A percentile compares a stretch with the other conserved stretches of the same genome.
phyloP scores from a whole-genome alignment of 192 early-diverging fungal species.

The Linnemannia elongata region DNA sequence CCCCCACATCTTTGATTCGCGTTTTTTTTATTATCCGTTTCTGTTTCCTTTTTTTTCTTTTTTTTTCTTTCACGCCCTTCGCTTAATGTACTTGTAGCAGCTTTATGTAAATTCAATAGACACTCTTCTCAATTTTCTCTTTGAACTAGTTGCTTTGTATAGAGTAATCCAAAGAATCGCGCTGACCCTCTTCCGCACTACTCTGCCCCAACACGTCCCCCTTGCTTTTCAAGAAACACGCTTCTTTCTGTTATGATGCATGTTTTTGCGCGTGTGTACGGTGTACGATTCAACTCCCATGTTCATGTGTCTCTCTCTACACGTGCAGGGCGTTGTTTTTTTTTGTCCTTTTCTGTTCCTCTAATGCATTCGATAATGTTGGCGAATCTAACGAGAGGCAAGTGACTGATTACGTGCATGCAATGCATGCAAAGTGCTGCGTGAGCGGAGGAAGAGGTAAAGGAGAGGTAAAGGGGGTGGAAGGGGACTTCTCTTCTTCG shows the following conservation, averaged over 20 bases:
- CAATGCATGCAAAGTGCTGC: neutral
- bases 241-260: too few species aligned
- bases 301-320: too few species aligned
- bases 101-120: constrained; percentile 3
- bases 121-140: neutral
- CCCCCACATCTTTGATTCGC: neutral
- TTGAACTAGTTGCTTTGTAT: too few species aligned
- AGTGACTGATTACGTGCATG: too few species aligned
- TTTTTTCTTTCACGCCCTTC: neutral
- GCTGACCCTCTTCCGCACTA: too few species aligned
- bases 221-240: too few species aligned
- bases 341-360: neutral
- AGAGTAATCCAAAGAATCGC: too few species aligned
- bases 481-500: too few species aligned
- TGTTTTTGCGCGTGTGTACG: too few species aligned
- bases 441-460: neutral
- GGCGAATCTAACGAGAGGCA: too few species aligned
- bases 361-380: neutral
- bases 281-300: too few species aligned
- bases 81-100: neutral
- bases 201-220: too few species aligned
- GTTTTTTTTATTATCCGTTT: neutral
- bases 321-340: neutral
- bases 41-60: neutral
- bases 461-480: neutral